Conservation (phyloP, 1,284 basidiomycete genomes). For the Tilletia caries region DNA sequence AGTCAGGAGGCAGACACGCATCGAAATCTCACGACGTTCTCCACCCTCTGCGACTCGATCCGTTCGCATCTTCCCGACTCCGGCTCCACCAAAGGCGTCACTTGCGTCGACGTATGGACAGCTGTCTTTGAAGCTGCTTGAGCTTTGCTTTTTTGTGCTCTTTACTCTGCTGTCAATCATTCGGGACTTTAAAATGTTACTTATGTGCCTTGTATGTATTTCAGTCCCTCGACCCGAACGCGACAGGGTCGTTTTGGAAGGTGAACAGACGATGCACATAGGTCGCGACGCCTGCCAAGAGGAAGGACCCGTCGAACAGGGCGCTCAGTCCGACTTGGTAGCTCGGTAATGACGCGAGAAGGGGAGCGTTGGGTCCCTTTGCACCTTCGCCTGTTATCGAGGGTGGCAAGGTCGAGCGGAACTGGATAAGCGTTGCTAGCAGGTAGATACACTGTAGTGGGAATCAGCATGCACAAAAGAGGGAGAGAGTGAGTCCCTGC, state of each 20-base stretch:
- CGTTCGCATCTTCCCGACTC: not conserved
- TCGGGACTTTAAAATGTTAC: not conserved
- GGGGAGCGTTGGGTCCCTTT: conserved; percentile 21
- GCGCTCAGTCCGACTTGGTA: conserved; percentile 55
- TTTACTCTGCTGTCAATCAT: not conserved
- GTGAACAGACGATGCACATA: conserved; percentile 2
- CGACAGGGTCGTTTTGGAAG: not conserved
- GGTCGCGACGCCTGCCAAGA: conserved; percentile 43
- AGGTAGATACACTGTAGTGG: conserved; percentile 53
- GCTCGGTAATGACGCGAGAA: conserved; percentile 55
- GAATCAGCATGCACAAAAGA: not conserved
- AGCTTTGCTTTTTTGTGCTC: not conserved
- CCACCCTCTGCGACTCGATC: conserved; percentile 9
- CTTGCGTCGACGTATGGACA: conserved; percentile 6
- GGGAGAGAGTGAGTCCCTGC: not conserved
- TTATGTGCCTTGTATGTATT: not conserved
- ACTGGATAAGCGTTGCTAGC: conserved; percentile 56
- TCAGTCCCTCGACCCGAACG: conserved; percentile 1
- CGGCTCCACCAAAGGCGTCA: not conserved
- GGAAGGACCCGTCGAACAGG: conserved; percentile 55
- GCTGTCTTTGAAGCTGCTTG: conserved; percentile 1
- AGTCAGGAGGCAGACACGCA: not conserved
- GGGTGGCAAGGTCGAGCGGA: conserved; percentile 48
- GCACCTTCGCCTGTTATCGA: not conserved
- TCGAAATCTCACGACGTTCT: conserved; percentile 1